Conservation (phyloP, 2,329 filamentous ascomycete species). For the Atkinsonella hypoxylon region DNA sequence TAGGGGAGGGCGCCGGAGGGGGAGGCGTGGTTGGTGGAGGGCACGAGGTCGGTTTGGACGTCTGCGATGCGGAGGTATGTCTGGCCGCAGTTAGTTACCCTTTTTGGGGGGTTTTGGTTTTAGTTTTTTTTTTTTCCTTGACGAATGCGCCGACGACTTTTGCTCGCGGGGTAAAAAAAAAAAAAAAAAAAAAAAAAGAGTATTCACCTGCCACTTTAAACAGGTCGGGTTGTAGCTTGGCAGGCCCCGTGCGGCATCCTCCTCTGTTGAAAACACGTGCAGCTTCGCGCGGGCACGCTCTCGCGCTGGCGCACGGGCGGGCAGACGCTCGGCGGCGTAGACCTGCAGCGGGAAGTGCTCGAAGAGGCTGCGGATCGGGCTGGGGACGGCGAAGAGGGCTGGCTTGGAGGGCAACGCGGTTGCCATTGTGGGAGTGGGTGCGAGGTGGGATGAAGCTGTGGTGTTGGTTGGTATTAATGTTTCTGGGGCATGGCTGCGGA, state of each 20-base stretch:
- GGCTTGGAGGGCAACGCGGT: slow-evolving; percentile 9
- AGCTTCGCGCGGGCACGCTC: slow-evolving; percentile 41
- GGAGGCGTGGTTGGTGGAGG: slow-evolving; percentile 88
- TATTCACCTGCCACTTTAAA: slow-evolving; percentile 84
- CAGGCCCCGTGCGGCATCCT: slow-evolving; percentile 45
- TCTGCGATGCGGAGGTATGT: slow-evolving; percentile 70
- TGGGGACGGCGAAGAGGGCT: slow-evolving; percentile 49
- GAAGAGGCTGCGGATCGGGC: slow-evolving; percentile 72
- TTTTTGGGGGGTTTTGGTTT: too few relatives aligned
- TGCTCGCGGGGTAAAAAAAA: too few relatives aligned
- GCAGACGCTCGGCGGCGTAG: slow-evolving; percentile 65
- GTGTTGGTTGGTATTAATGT: too few relatives aligned
- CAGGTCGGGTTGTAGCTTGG: slow-evolving; percentile 88
- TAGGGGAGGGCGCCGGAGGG: slow-evolving; percentile 83
- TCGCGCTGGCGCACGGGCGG: slow-evolving; percentile 40
- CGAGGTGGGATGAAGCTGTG: too few relatives aligned
- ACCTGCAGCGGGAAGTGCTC: slow-evolving; percentile 68
- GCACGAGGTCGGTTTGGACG: slow-evolving; percentile 51
- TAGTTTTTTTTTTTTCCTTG: too few relatives aligned
- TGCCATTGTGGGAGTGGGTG: not conserved
- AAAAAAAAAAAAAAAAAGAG: not conserved
- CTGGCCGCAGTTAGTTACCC: too few relatives aligned
- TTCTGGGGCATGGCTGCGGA: too few relatives aligned
- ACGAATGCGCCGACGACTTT: too few relatives aligned
- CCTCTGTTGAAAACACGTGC: slow-evolving; percentile 62